These are phyloP conservation scores for Alternaria ethzedia DNA, from an alignment of 2,329 filamentous ascomycete species.

Conservation along the genomic window DNA sequence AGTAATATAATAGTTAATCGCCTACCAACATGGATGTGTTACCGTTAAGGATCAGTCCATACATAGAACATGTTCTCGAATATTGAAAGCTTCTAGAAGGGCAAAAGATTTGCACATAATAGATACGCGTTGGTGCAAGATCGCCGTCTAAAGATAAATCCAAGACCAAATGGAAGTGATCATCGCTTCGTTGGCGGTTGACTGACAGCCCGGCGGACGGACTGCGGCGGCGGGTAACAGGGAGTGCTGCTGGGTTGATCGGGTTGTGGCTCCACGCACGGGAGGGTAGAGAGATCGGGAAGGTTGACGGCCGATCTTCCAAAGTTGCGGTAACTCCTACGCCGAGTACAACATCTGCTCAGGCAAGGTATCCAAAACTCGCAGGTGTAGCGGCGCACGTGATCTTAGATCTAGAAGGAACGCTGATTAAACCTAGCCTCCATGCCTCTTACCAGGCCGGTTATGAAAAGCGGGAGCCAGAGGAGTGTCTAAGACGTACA, in stretches of 20 bases:
- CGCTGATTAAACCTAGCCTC: background rate
- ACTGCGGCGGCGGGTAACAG: conserved; percentile 1
- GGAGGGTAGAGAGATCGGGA: background rate
- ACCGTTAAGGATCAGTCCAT: background rate
- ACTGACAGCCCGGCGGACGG: background rate
- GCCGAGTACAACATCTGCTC: background rate
- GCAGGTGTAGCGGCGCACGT: background rate
- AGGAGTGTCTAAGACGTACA: background rate
- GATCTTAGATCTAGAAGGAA: background rate
- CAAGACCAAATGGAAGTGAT: background rate
- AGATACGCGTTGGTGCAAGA: background rate
- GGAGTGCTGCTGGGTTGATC: background rate
- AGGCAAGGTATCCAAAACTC: background rate
- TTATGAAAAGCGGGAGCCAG: background rate
- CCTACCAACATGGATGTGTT: background rate
- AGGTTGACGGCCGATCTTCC: background rate
- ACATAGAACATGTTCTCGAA: background rate
- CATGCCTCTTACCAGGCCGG: background rate
- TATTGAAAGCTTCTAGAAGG: background rate
- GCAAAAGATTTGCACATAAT: background rate
- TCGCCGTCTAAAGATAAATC: background rate
- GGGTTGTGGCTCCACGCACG: background rate
- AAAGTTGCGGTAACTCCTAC: background rate
- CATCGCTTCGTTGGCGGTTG: background rate
- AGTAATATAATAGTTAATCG: conserved; percentile 9